Conservation (phyloP, 148 eudicot species). For the Pouteria glomerata region DNA sequence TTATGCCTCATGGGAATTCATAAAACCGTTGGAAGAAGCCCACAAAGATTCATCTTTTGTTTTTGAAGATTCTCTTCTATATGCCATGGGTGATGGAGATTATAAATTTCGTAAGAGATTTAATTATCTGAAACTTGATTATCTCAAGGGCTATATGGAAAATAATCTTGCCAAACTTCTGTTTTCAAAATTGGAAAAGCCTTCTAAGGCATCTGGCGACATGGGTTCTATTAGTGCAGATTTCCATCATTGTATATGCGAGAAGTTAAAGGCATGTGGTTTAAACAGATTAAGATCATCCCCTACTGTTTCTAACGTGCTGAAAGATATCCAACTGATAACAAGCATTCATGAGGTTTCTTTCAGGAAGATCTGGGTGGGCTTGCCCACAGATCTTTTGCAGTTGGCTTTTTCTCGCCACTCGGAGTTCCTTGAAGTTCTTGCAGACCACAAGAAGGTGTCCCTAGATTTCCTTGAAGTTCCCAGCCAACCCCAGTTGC, state of each 20-base stretch:
- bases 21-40: slow-evolving; percentile 13
- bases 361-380: slow-evolving; percentile 36
- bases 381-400: slow-evolving; percentile 47
- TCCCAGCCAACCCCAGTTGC: slow-evolving; percentile 43
- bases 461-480: slow-evolving; percentile 51
- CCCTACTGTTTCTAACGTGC: slow-evolving; percentile 28
- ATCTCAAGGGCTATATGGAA: slow-evolving; percentile 40
- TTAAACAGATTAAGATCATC: slow-evolving; percentile 26
- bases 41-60: slow-evolving; percentile 27
- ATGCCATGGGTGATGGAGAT: slow-evolving; percentile 28
- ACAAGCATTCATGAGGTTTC: slow-evolving; percentile 62
- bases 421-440: slow-evolving; percentile 28
- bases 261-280: slow-evolving; percentile 38
- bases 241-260: slow-evolving; percentile 38
- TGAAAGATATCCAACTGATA: slow-evolving; percentile 43
- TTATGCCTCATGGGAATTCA: slow-evolving; percentile 40
- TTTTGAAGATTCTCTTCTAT: slow-evolving; percentile 39
- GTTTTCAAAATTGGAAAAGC: slow-evolving; percentile 20
- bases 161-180: slow-evolving; percentile 34
- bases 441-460: slow-evolving; percentile 21
- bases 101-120: slow-evolving; percentile 35
- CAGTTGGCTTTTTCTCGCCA: slow-evolving; percentile 44
- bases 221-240: slow-evolving; percentile 19
- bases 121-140: slow-evolving; percentile 45
- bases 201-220: slow-evolving; percentile 5